phyloP scores from a whole-genome alignment of 2,329 filamentous ascomycete genomes.

The Stemphylium lycopersici region DNA sequence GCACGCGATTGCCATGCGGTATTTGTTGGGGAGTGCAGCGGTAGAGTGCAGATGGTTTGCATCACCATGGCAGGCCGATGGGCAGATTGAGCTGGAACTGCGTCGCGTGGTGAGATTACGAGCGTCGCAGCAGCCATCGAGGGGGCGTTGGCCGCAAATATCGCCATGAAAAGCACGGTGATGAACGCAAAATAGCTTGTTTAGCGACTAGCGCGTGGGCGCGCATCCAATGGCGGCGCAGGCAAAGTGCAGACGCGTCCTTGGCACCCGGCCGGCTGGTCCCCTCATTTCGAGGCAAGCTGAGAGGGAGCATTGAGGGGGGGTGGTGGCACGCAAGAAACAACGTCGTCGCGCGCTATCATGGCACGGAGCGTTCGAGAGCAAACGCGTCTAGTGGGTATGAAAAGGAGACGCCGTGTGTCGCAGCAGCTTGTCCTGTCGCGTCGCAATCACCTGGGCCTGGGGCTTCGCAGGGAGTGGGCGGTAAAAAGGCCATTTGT shows the following conservation, averaged over 20 bases:
- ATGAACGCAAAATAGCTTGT: slow-evolving; percentile 20
- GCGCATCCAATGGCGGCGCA: slow-evolving; percentile 17
- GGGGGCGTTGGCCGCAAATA: slow-evolving; percentile 28
- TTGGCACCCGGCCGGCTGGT: slow-evolving; percentile 19
- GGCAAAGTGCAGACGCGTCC: slow-evolving; percentile 22
- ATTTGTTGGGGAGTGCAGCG: slow-evolving; percentile 15
- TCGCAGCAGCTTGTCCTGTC: slow-evolving; percentile 21
- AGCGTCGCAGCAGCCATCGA: slow-evolving; percentile 24
- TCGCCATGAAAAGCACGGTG: slow-evolving; percentile 17
- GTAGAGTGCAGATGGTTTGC: neutral
- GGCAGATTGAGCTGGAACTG: slow-evolving; percentile 25
- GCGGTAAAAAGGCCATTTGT: slow-evolving; percentile 9
- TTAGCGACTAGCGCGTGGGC: slow-evolving; percentile 3
- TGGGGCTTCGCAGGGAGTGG: neutral
- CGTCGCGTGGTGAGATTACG: slow-evolving; percentile 30
- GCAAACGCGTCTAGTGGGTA: slow-evolving; percentile 12
- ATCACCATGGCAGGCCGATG: slow-evolving; percentile 21
- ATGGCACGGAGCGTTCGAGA: slow-evolving; percentile 15
- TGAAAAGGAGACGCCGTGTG: slow-evolving; percentile 33
- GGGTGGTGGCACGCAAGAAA: slow-evolving; percentile 12
- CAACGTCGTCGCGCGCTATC: slow-evolving; percentile 18
- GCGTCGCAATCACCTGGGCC: slow-evolving; percentile 18
- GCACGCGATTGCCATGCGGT: slow-evolving; percentile 16
- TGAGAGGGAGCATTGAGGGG: slow-evolving; percentile 10
- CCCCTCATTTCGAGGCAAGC: slow-evolving; percentile 20